phyloP scores from a whole-genome alignment of 257 asterid genomes.

The Asclepias syriaca region DNA sequence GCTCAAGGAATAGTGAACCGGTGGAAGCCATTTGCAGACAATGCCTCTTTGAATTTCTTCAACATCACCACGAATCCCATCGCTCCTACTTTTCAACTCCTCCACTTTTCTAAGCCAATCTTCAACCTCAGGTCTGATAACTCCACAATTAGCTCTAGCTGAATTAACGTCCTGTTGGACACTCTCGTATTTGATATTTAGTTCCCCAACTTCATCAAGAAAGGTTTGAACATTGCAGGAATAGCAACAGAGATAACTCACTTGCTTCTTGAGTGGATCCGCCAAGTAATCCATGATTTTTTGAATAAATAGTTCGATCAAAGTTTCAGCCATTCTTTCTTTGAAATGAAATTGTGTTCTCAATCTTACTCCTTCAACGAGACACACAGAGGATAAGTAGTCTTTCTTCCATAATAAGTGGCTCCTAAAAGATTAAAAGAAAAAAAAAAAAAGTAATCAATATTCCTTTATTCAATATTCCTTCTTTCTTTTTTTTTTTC shows the following conservation, averaged over 20 bases:
- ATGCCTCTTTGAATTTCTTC: neutral
- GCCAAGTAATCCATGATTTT: neutral
- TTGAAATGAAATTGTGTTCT: no score
- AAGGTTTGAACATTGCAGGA: neutral
- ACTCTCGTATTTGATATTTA: neutral
- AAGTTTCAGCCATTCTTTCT: no score
- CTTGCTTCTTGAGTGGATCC: neutral
- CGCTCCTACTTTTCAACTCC: neutral
- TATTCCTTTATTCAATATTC: no score
- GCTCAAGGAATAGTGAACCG: neutral
- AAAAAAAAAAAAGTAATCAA: no score
- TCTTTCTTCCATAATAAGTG: no score
- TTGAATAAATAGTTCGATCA: no score
- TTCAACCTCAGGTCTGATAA: neutral
- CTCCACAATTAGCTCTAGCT: neutral
- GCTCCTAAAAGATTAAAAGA: no score
- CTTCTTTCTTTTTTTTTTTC: no score
- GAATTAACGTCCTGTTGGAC: neutral
- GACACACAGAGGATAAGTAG: no score
- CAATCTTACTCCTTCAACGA: no score
- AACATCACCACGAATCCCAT: neutral
- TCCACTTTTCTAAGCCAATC: neutral
- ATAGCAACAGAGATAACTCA: neutral
- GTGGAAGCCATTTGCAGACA: neutral
- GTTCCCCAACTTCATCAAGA: neutral